Evolutionary conservation across 192 early-diverging fungal genomes (phyloP).

Genomic region (Polychytrium aggregatum): DNA sequence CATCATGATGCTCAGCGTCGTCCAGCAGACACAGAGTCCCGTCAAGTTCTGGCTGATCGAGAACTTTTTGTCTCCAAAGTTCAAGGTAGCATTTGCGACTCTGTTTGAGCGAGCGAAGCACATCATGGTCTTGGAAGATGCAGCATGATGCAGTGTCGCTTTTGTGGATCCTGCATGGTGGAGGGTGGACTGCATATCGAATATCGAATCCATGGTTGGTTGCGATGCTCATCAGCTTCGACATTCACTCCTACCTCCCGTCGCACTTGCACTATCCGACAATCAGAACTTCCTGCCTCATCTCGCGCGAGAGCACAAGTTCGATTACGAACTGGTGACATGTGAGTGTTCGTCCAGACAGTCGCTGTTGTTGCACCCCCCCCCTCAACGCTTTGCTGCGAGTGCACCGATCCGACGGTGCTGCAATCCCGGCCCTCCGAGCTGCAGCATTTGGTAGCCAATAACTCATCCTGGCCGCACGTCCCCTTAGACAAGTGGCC

Average conservation of each 20-base stretch:
- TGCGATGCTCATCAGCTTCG: no score
- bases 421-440: no score
- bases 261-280: no score
- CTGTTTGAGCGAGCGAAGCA: no score
- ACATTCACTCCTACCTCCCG: no score
- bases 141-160: no score
- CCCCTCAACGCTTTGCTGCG: neutral
- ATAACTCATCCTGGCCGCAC: no score
- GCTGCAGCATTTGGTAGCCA: no score
- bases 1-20: conserved; percentile 93
- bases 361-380: neutral
- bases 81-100: conserved; percentile 57
- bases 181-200: no score
- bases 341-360: conserved; percentile 26
- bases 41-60: conserved; percentile 99
- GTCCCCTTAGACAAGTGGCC: conserved; percentile 97
- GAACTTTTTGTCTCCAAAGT: conserved; percentile 93
- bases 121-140: no score
- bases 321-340: conserved; percentile 92
- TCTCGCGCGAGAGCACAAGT: conserved; percentile 73
- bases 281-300: conserved; percentile 73
- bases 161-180: no score
- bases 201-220: no score
- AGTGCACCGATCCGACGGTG: neutral
- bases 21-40: conserved; percentile 71